Evolutionary conservation across 2,329 filamentous ascomycete species (phyloP).

Genomic region (Chaetothyriales sp.): DNA sequence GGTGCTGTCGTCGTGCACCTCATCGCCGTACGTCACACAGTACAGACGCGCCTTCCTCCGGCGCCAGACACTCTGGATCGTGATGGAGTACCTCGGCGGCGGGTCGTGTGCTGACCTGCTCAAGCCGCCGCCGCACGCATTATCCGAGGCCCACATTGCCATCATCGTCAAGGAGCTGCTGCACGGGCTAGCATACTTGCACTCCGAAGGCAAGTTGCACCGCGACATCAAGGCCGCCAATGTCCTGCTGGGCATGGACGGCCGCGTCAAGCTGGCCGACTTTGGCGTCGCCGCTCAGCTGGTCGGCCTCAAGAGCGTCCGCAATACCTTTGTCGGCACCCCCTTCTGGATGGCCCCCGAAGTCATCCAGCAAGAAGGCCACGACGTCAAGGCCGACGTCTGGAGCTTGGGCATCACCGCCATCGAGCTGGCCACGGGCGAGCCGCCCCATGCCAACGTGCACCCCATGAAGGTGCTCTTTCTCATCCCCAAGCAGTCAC

Average conservation of each 20-base stretch:
- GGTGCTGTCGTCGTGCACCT: slow-evolving; percentile 86
- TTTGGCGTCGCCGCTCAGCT: slow-evolving; percentile 95
- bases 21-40: slow-evolving; percentile 75
- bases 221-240: slow-evolving; percentile 96
- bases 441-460: slow-evolving; percentile 72
- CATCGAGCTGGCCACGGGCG: slow-evolving; percentile 76
- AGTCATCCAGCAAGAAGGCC: slow-evolving; percentile 74
- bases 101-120: slow-evolving; percentile 91
- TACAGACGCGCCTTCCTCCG: slow-evolving; percentile 95
- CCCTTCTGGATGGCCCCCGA: slow-evolving; percentile 97
- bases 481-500: slow-evolving; percentile 74
- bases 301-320: slow-evolving; percentile 92
- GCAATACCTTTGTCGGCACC: slow-evolving; percentile 94
- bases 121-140: slow-evolving; percentile 19
- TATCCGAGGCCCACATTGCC: slow-evolving; percentile 80
- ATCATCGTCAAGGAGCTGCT: slow-evolving; percentile 89
- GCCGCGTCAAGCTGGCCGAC: slow-evolving; percentile 90
- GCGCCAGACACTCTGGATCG: slow-evolving; percentile 95
- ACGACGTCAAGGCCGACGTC: slow-evolving; percentile 83
- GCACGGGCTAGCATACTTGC: slow-evolving; percentile 80
- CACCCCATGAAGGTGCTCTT: slow-evolving; percentile 93
- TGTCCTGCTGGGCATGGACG: slow-evolving; percentile 75
- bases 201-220: slow-evolving; percentile 89
- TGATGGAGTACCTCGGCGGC: slow-evolving; percentile 95
- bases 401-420: slow-evolving; percentile 89